Conservation (phyloP, 495 filamentous ascomycete species). For the Niebla homalea region DNA sequence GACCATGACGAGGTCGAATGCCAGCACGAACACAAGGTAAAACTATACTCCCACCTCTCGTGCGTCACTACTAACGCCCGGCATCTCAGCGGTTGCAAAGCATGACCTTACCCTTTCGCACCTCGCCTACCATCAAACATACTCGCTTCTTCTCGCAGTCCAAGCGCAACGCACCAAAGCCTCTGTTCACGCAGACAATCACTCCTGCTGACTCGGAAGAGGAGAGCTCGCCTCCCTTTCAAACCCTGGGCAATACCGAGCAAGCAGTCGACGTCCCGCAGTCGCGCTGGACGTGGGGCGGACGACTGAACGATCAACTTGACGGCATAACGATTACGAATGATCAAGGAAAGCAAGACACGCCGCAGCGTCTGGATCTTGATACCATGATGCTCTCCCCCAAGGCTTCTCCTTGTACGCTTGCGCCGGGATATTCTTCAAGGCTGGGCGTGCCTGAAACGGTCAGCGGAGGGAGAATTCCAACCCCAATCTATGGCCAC, state of each 20-base stretch:
- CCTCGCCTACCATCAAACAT: slow-evolving; percentile 17
- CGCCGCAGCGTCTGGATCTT: background rate
- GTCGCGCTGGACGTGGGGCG: background rate
- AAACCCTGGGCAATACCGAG: background rate
- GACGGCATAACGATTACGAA: background rate
- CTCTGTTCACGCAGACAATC: slow-evolving; percentile 20
- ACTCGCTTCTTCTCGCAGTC: slow-evolving; percentile 10
- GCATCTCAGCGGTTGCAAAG: slow-evolving; percentile 18
- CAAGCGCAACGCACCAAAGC: slow-evolving; percentile 9
- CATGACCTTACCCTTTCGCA: slow-evolving; percentile 25
- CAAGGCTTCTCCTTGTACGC: slow-evolving; percentile 21
- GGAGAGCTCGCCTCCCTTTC: slow-evolving; percentile 16
- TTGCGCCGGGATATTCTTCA: slow-evolving; percentile 16
- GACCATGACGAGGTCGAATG: slow-evolving; percentile 12
- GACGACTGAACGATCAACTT: background rate
- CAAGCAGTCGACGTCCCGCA: background rate
- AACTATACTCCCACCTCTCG: background rate
- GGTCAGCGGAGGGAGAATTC: slow-evolving; percentile 25
- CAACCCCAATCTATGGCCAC: slow-evolving; percentile 28
- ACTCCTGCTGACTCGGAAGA: slow-evolving; percentile 33
- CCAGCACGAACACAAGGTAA: slow-evolving; percentile 10
- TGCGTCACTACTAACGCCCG: background rate
- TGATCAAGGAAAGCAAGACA: background rate
- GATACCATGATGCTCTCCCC: slow-evolving; percentile 8
- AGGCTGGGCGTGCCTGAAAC: slow-evolving; percentile 7